Conservation (phyloP, 352 stramenopile species). For the Globisporangium nagaii region DNA sequence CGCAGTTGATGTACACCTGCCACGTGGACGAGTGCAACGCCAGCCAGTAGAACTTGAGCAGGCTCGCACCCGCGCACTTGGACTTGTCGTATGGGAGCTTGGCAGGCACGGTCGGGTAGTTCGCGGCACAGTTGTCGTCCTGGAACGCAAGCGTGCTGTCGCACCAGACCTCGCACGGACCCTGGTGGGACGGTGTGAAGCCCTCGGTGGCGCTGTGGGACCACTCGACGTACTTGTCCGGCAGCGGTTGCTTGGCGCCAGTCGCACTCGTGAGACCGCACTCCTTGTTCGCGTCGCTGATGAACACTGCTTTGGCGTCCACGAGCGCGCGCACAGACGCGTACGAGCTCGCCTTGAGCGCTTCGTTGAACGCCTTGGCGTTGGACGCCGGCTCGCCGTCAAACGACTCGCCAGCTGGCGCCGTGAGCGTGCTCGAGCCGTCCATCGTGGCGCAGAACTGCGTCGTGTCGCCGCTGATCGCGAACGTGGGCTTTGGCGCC, state of each 20-base stretch:
- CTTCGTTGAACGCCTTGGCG: constrained; percentile 15
- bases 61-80: constrained; percentile 29
- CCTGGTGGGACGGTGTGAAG: constrained; percentile 31
- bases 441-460: constrained; percentile 8
- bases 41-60: constrained; percentile 31
- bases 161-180: constrained; percentile 48
- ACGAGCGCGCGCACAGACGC: constrained; percentile 13
- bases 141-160: constrained; percentile 35
- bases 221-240: constrained; percentile 26
- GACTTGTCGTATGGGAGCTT: constrained; percentile 32
- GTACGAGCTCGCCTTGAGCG: constrained; percentile 17
- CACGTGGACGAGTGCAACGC: constrained; percentile 29
- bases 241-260: constrained; percentile 23
- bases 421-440: neutral
- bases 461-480: neutral
- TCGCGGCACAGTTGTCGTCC: constrained; percentile 36
- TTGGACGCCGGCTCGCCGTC: constrained; percentile 9
- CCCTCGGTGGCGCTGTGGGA: constrained; percentile 13
- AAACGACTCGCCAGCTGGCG: constrained; percentile 5
- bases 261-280: constrained; percentile 26
- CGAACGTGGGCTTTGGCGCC: neutral
- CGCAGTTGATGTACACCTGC: constrained; percentile 19
- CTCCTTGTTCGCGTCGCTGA: constrained; percentile 3
- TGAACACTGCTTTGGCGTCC: neutral
- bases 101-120: constrained; percentile 24